phyloP scores from a whole-genome alignment of 495 filamentous ascomycete genomes.

The Penicillium canescens region DNA sequence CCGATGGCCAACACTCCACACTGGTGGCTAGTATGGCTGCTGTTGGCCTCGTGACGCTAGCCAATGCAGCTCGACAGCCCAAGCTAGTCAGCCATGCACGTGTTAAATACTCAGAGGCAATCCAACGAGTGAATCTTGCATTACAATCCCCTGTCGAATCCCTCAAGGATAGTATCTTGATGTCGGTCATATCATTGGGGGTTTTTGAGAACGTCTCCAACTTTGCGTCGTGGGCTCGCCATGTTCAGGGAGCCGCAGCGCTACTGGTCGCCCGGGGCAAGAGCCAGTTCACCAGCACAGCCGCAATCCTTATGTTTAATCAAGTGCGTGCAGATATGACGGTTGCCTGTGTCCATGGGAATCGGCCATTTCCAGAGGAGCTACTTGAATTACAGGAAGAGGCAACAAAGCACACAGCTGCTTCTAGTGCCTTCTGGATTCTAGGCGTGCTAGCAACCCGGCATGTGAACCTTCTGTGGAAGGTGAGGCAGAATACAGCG shows the following conservation, averaged over 20 bases:
- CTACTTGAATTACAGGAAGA: constrained; percentile 29
- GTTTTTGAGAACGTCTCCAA: constrained; percentile 56
- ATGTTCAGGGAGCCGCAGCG: constrained; percentile 54
- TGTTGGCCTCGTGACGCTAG: constrained; percentile 43
- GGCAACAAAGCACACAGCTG: constrained; percentile 16
- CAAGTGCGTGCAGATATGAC: constrained; percentile 47
- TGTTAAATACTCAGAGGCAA: constrained; percentile 42
- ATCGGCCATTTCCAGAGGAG: constrained; percentile 23
- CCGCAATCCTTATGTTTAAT: constrained; percentile 52
- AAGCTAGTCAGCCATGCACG: constrained; percentile 34
- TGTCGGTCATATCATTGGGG: constrained; percentile 55
- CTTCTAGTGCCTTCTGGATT: constrained; percentile 20
- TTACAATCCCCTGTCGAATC: constrained; percentile 49
- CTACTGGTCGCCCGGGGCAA: constrained; percentile 50
- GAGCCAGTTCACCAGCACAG: constrained; percentile 46
- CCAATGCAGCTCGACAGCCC: constrained; percentile 32
- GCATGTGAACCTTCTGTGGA: constrained; percentile 16
- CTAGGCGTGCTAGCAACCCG: constrained; percentile 24
- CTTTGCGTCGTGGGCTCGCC: constrained; percentile 46
- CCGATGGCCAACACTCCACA: constrained; percentile 30
- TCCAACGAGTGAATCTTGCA: constrained; percentile 46
- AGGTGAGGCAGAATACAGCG: constrained; percentile 3
- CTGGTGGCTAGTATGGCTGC: constrained; percentile 43
- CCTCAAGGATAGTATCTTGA: constrained; percentile 59
- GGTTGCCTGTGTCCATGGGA: constrained; percentile 19